These are phyloP conservation scores for Dipteronia dyeriana DNA, from an alignment of 345 rosid species.

Conservation along the genomic window DNA sequence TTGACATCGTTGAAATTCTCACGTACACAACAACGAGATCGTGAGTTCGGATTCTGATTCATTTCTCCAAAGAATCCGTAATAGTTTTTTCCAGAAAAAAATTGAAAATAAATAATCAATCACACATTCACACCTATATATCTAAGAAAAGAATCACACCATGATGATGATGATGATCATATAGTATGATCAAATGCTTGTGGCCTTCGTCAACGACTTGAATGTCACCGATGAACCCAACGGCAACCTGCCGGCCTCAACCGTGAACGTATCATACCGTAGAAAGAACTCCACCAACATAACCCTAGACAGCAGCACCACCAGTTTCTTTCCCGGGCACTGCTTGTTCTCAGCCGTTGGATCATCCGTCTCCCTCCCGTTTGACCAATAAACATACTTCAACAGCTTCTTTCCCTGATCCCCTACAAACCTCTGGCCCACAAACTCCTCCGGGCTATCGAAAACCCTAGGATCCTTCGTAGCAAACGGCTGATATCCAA, in stretches of 20 bases:
- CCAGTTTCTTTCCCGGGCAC: slow-evolving; percentile 53
- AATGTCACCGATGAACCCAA: slow-evolving; percentile 35
- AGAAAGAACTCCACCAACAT: slow-evolving; percentile 51
- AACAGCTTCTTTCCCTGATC: slow-evolving; percentile 37
- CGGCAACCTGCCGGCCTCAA: slow-evolving; percentile 17
- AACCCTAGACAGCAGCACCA: slow-evolving; percentile 39
- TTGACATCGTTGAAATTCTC: too few species aligned
- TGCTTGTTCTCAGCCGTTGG: slow-evolving; percentile 51
- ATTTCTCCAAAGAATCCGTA: too few species aligned
- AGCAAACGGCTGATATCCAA: slow-evolving; percentile 51
- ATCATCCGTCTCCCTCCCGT: slow-evolving; percentile 40
- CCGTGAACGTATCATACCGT: slow-evolving; percentile 48
- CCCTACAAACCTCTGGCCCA: slow-evolving; percentile 44
- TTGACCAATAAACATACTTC: slow-evolving; percentile 59
- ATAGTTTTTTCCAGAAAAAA: too few species aligned
- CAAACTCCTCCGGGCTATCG: slow-evolving; percentile 41
- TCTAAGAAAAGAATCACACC: too few species aligned
- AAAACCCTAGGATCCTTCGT: slow-evolving; percentile 46
- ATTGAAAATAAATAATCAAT: too few species aligned
- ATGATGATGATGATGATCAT: too few species aligned
- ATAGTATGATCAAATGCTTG: background rate
- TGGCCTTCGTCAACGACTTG: slow-evolving; percentile 43
- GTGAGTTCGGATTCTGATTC: too few species aligned
- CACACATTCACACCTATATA: too few species aligned
- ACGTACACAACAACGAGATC: too few species aligned